Evolutionary conservation across 164 flowering plant genomes (phyloP).

Genomic region (Tetracentron sinense): DNA sequence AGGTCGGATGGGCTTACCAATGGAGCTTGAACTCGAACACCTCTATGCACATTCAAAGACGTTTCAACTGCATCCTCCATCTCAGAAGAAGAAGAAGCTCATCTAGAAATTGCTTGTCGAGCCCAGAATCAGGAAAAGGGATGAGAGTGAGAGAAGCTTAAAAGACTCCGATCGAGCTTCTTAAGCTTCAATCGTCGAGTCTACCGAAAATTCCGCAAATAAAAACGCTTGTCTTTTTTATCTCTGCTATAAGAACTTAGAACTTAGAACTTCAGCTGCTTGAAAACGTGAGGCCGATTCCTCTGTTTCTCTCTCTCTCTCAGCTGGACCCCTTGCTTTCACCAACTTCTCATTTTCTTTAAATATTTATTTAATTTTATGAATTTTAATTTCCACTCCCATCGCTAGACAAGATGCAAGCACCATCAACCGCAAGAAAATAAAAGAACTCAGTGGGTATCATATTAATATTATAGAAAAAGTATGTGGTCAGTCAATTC

Average conservation of each 20-base stretch:
- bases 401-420: too few species aligned
- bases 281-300: slow-evolving; percentile 16
- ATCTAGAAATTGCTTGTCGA: not conserved
- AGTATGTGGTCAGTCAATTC: too few species aligned
- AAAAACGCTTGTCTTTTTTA: slow-evolving; percentile 14
- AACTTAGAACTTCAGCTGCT: slow-evolving; percentile 11
- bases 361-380: too few species aligned
- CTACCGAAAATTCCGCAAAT: not conserved
- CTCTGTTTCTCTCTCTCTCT: slow-evolving; percentile 20
- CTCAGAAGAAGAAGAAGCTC: slow-evolving; percentile 18
- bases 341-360: slow-evolving; percentile 20
- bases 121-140: slow-evolving; percentile 20
- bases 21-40: slow-evolving; percentile 77
- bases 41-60: slow-evolving; percentile 58
- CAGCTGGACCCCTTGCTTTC: slow-evolving; percentile 33
- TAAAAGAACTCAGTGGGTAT: too few species aligned
- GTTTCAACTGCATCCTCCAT: slow-evolving; percentile 46
- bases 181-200: not conserved
- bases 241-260: slow-evolving; percentile 20
- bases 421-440: too few species aligned
- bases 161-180: slow-evolving; percentile 14
- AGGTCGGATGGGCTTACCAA: slow-evolving; percentile 38
- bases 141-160: slow-evolving; percentile 1
- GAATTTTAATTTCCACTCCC: too few species aligned
- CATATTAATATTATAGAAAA: too few species aligned